These are phyloP conservation scores for Harringtonia lauricola DNA, from an alignment of 2,329 filamentous ascomycete species.

Conservation along the genomic window DNA sequence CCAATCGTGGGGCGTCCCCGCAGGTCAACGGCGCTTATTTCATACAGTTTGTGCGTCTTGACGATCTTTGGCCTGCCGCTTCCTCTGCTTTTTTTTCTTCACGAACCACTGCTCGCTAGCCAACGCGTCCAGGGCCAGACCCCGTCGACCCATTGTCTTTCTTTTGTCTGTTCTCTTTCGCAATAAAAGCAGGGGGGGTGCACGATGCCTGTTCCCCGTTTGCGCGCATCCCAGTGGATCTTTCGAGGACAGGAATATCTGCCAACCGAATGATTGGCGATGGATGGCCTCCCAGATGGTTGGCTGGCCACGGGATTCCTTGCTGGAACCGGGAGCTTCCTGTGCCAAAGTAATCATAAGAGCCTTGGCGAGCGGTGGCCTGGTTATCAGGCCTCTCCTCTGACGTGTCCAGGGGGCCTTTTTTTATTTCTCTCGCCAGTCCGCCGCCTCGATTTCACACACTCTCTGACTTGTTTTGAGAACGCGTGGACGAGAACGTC, in stretches of 20 bases:
- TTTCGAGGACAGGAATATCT: too few relatives aligned
- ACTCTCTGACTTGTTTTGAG: slow-evolving; percentile 3
- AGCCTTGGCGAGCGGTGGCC: not conserved
- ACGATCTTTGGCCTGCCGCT: slow-evolving; percentile 1
- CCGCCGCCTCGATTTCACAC: slow-evolving; percentile 1
- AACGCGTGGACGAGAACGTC: not conserved
- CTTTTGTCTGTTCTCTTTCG: too few relatives aligned
- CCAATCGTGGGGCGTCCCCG: slow-evolving; percentile 15
- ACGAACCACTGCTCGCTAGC: too few relatives aligned
- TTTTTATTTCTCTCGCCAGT: not conserved
- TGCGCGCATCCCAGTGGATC: too few relatives aligned
- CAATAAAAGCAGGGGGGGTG: too few relatives aligned
- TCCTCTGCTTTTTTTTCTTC: not conserved
- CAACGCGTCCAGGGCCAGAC: too few relatives aligned
- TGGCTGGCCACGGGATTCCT: too few relatives aligned
- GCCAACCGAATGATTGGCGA: too few relatives aligned
- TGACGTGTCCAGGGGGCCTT: not conserved
- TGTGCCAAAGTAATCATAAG: not conserved
- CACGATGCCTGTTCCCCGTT: too few relatives aligned
- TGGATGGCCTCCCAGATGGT: too few relatives aligned
- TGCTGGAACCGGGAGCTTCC: too few relatives aligned
- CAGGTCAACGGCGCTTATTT: slow-evolving; percentile 27
- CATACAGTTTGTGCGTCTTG: slow-evolving; percentile 14
- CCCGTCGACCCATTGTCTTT: too few relatives aligned
- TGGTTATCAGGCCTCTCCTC: slow-evolving; percentile 3